A percentile compares a stretch with the other conserved stretches of the same genome.
phyloP scores from a whole-genome alignment of 768 basidiomycete species.

The Russula earlei region DNA sequence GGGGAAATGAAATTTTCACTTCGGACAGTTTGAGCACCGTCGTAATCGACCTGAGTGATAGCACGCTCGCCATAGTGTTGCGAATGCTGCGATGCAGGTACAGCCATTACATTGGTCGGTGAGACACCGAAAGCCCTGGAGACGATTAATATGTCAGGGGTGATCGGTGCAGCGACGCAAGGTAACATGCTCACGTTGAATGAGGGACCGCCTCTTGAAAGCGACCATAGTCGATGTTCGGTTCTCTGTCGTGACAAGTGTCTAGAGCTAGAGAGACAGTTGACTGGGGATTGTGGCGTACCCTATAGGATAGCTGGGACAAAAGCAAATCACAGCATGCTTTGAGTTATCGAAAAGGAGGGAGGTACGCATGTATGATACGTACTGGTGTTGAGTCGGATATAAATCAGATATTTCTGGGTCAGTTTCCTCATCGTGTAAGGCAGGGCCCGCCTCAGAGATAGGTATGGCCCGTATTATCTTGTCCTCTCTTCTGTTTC shows the following conservation, averaged over 20 bases:
- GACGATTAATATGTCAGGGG: not conserved
- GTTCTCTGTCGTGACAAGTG: slow-evolving; percentile 4
- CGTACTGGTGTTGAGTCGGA: not conserved
- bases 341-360: not conserved
- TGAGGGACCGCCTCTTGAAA: slow-evolving; percentile 13
- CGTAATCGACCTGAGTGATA: slow-evolving; percentile 14
- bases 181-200: not conserved
- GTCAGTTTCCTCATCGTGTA: slow-evolving; percentile 3
- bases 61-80: slow-evolving; percentile 17
- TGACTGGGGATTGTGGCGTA: not conserved
- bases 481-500: slow-evolving; percentile 1
- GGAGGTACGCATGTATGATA: not conserved
- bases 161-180: not conserved
- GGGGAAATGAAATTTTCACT: slow-evolving; percentile 2
- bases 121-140: not conserved
- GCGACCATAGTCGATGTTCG: slow-evolving; percentile 16
- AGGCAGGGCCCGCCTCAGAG: not conserved
- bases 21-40: not conserved
- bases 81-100: slow-evolving; percentile 6
- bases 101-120: not conserved
- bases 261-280: not conserved
- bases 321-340: not conserved
- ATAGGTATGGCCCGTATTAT: slow-evolving; percentile 13
- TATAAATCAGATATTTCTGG: not conserved
- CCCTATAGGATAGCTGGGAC: not conserved